Conservation (phyloP, 2,329 filamentous ascomycete species). For the Neonectria sp. region DNA sequence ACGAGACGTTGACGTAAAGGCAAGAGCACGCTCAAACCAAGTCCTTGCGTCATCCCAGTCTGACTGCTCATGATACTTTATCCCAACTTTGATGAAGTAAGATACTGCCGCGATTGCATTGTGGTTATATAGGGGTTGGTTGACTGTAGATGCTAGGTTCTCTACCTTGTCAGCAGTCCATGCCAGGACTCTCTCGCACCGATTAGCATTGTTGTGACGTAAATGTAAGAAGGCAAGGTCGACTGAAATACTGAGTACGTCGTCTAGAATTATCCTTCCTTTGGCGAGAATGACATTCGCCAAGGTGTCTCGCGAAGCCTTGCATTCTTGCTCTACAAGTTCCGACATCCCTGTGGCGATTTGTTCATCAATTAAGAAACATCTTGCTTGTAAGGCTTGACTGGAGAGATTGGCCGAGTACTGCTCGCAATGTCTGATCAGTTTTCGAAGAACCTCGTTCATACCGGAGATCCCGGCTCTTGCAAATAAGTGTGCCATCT, state of each 20-base stretch:
- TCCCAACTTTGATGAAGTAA: too few species aligned
- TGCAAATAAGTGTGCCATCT: neutral
- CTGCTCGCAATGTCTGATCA: neutral
- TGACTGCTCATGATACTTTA: too few species aligned
- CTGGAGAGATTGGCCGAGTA: neutral
- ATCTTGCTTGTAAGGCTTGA: neutral
- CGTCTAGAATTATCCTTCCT: neutral
- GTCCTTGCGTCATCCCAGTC: too few species aligned
- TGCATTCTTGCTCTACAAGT: neutral
- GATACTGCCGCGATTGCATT: too few species aligned
- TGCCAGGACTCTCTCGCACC: neutral
- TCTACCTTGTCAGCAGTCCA: neutral
- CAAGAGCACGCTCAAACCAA: too few species aligned
- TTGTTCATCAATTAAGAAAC: neutral
- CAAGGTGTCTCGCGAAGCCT: neutral
- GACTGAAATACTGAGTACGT: neutral
- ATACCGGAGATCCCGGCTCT: neutral
- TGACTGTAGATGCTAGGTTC: neutral
- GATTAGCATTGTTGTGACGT: neutral
- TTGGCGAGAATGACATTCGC: neutral
- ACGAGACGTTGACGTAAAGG: too few species aligned
- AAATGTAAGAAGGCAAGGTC: neutral
- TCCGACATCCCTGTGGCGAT: neutral
- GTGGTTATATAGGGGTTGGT: too few species aligned
- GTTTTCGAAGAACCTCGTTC: neutral